phyloP scores from a whole-genome alignment of 2,329 filamentous ascomycete genomes.

The Talaromyces sp. region DNA sequence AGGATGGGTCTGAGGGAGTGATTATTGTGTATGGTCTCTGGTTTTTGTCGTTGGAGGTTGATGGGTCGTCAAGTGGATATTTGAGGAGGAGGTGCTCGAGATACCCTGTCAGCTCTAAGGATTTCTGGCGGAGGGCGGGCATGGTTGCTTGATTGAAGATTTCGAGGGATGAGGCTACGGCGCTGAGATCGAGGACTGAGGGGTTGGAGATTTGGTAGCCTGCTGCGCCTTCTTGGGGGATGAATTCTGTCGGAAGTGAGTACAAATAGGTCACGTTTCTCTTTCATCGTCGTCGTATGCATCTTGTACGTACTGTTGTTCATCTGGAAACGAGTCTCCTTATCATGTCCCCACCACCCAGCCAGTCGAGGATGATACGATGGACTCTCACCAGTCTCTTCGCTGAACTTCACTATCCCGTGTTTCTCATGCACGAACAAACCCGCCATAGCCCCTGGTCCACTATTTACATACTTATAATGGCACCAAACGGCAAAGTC shows the following conservation, averaged over 20 bases:
- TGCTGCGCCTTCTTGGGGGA: slow-evolving; percentile 71
- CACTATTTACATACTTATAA: slow-evolving; percentile 90
- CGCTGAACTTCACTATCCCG: slow-evolving; percentile 44
- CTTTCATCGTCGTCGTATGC: too few relatives aligned
- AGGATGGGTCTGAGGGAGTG: slow-evolving; percentile 64
- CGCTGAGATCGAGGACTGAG: slow-evolving; percentile 71
- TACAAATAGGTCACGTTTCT: not conserved
- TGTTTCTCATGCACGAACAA: slow-evolving; percentile 77
- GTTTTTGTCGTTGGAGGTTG: not conserved
- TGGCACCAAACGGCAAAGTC: slow-evolving; percentile 93
- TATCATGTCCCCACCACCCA: slow-evolving; percentile 87
- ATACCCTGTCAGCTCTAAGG: slow-evolving; percentile 70
- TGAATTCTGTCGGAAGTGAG: slow-evolving; percentile 51
- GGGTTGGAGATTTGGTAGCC: slow-evolving; percentile 87
- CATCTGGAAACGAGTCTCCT: slow-evolving; percentile 76
- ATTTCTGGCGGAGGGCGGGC: slow-evolving; percentile 65
- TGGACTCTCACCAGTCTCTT: slow-evolving; percentile 36
- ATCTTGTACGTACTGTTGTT: slow-evolving; percentile 55
- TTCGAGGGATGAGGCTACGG: slow-evolving; percentile 68
- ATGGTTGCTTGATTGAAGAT: slow-evolving; percentile 73
- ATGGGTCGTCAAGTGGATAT: slow-evolving; percentile 27
- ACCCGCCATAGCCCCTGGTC: slow-evolving; percentile 76
- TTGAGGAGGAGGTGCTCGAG: slow-evolving; percentile 63
- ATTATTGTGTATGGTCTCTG: slow-evolving; percentile 58
- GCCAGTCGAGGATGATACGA: slow-evolving; percentile 65